Percentiles rank a stretch among this genome's conserved stretches.
Evolutionary conservation across 495 filamentous ascomycete species (phyloP).

Genomic region (Neurospora intermedia): DNA sequence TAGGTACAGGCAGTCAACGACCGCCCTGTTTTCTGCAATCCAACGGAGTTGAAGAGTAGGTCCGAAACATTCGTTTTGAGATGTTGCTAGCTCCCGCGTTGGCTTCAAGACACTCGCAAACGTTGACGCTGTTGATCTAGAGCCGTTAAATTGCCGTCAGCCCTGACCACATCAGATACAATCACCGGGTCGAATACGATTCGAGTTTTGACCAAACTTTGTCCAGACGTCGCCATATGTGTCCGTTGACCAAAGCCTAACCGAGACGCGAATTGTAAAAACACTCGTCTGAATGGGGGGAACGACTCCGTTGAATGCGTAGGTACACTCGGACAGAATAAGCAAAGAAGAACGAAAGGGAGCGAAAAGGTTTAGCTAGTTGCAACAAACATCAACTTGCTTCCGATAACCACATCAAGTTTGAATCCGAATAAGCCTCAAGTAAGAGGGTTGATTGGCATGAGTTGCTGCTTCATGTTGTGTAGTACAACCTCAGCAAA

Average conservation of each 20-base stretch:
- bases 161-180: not conserved
- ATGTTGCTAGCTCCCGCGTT: not conserved
- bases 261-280: not conserved
- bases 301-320: not conserved
- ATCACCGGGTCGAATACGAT: not conserved
- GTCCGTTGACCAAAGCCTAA: too few species aligned
- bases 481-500: not conserved
- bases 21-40: not conserved
- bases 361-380: not conserved
- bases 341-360: not conserved
- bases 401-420: not conserved
- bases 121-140: not conserved
- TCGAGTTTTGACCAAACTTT: not conserved
- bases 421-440: not conserved
- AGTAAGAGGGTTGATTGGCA: not conserved
- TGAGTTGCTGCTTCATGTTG: not conserved
- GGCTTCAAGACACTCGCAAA: not conserved
- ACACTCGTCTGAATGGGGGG: not conserved
- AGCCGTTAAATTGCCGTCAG: not conserved
- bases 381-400: not conserved
- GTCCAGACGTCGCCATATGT: too few species aligned
- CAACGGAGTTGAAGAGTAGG: not conserved
- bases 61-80: not conserved
- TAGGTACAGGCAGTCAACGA: not conserved
- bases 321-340: not conserved